Conservation (phyloP, 2,329 filamentous ascomycete genomes). For the Bipolaris bicolor region DNA sequence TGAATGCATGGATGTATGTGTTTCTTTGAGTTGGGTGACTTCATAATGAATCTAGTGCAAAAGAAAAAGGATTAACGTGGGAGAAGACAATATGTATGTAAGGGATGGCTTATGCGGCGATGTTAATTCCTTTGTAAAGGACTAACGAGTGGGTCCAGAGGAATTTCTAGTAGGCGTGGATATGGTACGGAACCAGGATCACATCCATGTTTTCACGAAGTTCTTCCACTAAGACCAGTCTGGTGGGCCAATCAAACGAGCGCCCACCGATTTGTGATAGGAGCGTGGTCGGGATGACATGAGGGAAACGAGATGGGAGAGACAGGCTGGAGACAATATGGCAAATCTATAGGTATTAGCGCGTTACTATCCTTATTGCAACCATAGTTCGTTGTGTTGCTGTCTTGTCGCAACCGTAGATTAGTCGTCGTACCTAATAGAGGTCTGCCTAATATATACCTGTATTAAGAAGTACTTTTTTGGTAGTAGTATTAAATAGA, state of each 20-base stretch:
- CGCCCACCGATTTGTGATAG: background rate
- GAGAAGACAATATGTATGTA: background rate
- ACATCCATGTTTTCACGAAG: background rate
- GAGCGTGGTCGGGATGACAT: background rate
- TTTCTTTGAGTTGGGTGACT: background rate
- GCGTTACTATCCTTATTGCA: too few species aligned
- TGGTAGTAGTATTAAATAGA: too few species aligned
- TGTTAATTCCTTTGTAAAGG: background rate
- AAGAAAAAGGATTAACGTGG: background rate
- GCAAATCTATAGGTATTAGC: too few species aligned
- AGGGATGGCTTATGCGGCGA: background rate
- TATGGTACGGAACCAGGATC: background rate
- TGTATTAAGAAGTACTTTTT: too few species aligned
- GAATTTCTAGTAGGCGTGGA: background rate
- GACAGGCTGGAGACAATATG: too few species aligned
- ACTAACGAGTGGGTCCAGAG: background rate
- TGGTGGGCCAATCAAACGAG: background rate
- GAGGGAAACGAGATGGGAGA: too few species aligned
- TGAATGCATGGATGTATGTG: background rate
- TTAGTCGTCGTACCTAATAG: too few species aligned
- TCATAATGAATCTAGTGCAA: background rate
- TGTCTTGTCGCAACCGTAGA: too few species aligned
- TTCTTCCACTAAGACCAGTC: background rate
- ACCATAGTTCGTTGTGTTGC: too few species aligned
- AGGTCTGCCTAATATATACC: too few species aligned